Evolutionary conservation across 129 eudicot species (phyloP), one percentile per base, ranked within the genome.

Genomic region (Flaveria trinervia): DNA sequence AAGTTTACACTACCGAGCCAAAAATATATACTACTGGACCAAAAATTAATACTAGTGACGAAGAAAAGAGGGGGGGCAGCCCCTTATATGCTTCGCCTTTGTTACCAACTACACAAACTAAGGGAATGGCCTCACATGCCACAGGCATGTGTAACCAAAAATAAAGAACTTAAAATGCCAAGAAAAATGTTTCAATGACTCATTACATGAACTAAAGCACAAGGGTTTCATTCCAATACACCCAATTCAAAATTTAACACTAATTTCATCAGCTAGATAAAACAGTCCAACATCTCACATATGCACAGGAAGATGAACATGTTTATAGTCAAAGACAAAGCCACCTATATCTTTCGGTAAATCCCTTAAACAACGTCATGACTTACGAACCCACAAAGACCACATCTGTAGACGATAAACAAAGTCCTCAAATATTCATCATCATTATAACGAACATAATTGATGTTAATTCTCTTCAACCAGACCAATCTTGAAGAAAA

Each of bases 211-310:
- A n/a, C 54, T 5, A 11, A 59, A 22, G 6, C 0, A 23, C 39
- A 9, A 23, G 3, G 65, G 36, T 11, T 22, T 59, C 25, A 30
- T 11, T 59, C 7, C 36, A 59, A 14, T 59, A 59, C 33, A 23
- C 65, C 28, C 65, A 59, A 4, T 23, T 59, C 12, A 23, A 2
- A 22, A 10, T n/a, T 23, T 59, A 22, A 10, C 62, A 23, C 65
- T 23, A 59, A 0, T 23, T 59, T 22, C 25, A 59, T 2, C 15
- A 16, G 20, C 64, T 52, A 52, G 59, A 52, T 2, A 52, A 51
- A 51, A 51, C 57, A 16, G 57, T 51, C 56, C 57, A 51, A 52
- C 59, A 52, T 52, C 59, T 52, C 59, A 52, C 59, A 52, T 17
- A 52, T 1, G n/a, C 59, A 50, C 56, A 50, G 41, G 41, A 36